A percentile compares a stretch with the other conserved stretches of the same genome.
These are phyloP conservation scores for Aspergillus sp. DNA, from an alignment of 2,329 filamentous ascomycete genomes.

Conservation along the genomic window DNA sequence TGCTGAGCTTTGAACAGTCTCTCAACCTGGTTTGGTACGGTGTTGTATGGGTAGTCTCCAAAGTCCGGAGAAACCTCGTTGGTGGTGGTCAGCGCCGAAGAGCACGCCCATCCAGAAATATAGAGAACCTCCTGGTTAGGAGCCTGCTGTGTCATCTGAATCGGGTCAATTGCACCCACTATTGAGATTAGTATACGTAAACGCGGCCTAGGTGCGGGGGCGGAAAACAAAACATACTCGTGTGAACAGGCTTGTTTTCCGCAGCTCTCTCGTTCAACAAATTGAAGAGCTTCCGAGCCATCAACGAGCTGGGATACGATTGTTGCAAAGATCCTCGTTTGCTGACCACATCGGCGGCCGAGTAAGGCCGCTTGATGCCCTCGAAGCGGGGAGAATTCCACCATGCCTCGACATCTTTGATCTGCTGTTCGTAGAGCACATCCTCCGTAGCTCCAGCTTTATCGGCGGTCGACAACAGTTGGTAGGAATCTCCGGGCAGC, in stretches of 20 bases:
- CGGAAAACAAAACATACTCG: slow-evolving; percentile 57
- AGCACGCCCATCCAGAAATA: slow-evolving; percentile 96
- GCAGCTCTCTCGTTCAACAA: slow-evolving; percentile 75
- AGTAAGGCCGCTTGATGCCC: slow-evolving; percentile 90
- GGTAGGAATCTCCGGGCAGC: slow-evolving; percentile 75
- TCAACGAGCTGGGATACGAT: slow-evolving; percentile 86
- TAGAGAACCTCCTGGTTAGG: slow-evolving; percentile 95
- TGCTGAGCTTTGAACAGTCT: slow-evolving; percentile 94
- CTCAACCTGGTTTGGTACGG: slow-evolving; percentile 96
- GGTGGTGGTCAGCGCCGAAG: slow-evolving; percentile 84
- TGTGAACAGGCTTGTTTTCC: slow-evolving; percentile 86
- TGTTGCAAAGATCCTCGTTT: slow-evolving; percentile 88
- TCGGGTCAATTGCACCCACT: slow-evolving; percentile 98
- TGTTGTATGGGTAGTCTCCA: slow-evolving; percentile 98
- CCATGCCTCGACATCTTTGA: slow-evolving; percentile 85
- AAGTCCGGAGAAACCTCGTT: slow-evolving; percentile 98
- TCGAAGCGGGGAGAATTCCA: slow-evolving; percentile 82
- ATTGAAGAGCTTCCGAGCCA: slow-evolving; percentile 93
- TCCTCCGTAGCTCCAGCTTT: slow-evolving; percentile 84
- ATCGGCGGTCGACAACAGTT: slow-evolving; percentile 73
- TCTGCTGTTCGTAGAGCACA: slow-evolving; percentile 76
- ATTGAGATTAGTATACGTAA: slow-evolving; percentile 12
- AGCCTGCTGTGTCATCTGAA: slow-evolving; percentile 99
- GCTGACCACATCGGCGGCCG: slow-evolving; percentile 84
- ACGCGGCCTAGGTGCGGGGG: no score